Percentiles rank a stretch among this genome's conserved stretches.
Evolutionary conservation across 768 basidiomycete species (phyloP).

Genomic region (Lactarius hengduanensis): DNA sequence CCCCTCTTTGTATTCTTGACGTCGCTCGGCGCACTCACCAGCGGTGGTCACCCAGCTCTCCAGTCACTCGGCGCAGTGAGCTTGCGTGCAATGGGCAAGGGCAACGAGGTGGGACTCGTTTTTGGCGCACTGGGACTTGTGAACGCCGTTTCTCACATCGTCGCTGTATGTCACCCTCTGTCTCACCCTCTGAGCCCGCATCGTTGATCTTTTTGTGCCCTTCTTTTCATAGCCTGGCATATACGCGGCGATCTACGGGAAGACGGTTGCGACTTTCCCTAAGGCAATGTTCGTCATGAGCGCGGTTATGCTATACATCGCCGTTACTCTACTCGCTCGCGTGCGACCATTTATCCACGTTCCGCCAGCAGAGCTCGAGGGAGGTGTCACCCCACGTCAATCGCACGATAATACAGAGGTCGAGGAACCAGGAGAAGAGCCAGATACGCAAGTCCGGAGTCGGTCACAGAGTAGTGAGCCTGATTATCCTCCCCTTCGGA

Average conservation of each 20-base stretch:
- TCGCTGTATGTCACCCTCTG: slow-evolving; percentile 22
- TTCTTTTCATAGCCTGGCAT: slow-evolving; percentile 24
- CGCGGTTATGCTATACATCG: slow-evolving; percentile 23
- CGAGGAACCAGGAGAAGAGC: not conserved
- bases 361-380: slow-evolving; percentile 16
- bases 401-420: not conserved
- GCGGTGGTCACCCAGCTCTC: slow-evolving; percentile 28
- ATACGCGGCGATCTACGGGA: slow-evolving; percentile 27
- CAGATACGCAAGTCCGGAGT: not conserved
- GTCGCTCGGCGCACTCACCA: slow-evolving; percentile 27
- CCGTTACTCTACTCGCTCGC: slow-evolving; percentile 24
- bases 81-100: slow-evolving; percentile 29
- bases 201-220: not conserved
- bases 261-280: slow-evolving; percentile 26
- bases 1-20: slow-evolving; percentile 30
- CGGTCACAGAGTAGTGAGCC: not conserved
- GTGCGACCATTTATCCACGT: slow-evolving; percentile 27
- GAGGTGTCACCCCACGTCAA: not conserved
- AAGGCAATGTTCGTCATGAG: slow-evolving; percentile 29
- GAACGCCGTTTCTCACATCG: slow-evolving; percentile 27
- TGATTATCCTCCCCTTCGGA: not conserved
- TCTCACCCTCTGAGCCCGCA: not conserved
- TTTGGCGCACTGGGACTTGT: slow-evolving; percentile 29
- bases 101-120: slow-evolving; percentile 27
- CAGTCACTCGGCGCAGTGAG: slow-evolving; percentile 30